Base-by-base conservation (phyloP, 352 stramenopile species). In the Globisporangium canariense region DNA sequence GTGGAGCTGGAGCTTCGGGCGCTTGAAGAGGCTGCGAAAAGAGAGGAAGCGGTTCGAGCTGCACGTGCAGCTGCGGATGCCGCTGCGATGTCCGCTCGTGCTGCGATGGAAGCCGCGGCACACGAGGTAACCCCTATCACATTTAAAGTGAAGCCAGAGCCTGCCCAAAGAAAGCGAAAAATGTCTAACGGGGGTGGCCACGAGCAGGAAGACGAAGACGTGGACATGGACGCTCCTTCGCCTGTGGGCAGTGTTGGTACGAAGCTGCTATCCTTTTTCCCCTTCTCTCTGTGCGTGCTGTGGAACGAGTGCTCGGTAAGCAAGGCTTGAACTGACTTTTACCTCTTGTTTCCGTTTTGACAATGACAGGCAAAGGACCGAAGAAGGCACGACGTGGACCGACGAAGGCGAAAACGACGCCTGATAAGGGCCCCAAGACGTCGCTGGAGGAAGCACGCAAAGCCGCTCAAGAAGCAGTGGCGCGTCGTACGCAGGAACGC, bases 401-500 rank as follows among this genome's bases (percentile, higher is more conserved):
- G 36, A 68, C 36, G 30, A 92, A 89, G 63, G 70, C 74, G 10
- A 66, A 79, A 60, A 54, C 64, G 60, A 63, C 57, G 30, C 46
- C 54, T 18, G 54, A 62, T 52, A 72, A 86, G 77, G 62, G 43
- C 47, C 25, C 36, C 60, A 70, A 68, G 45, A 85, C 83, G 74
- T 77, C 78, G 18, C 49, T 91, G 40, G 84, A 78, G 28, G 79
- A 90, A 47, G 84, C 81, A 11, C 77, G 82, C 41, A 79, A 78
- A 41, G 82, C 81, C 22, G 84, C 84, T n/a, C 83, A 89, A 60
- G 79, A 88, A 34, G 82, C 89, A n/a, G 76, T 91, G 11, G 79
- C 87, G 38, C 75, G 76, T 38, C 82, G 84, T 11, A 84, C 88
- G 18, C 77, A 91, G 53, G 82, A 86, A 52, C 84, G 84, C 45